Conservation (phyloP, 1,284 basidiomycete species). For the Athelia psychrophila region DNA sequence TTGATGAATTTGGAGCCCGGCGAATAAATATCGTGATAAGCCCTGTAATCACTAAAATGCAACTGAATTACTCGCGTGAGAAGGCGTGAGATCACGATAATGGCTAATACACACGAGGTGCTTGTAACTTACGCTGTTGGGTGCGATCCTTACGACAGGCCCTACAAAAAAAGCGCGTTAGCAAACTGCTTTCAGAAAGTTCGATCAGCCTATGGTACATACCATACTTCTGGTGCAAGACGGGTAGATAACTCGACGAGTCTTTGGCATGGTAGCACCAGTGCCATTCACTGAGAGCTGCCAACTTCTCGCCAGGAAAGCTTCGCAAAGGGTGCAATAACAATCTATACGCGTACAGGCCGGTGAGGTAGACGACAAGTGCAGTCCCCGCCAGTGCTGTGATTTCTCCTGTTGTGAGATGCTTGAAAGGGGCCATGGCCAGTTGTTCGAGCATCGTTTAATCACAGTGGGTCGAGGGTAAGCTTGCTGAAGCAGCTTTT, state of each 20-base stretch:
- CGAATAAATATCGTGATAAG: conserved; percentile 30
- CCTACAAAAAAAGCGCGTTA: conserved; percentile 9
- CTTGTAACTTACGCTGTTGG: conserved; percentile 13
- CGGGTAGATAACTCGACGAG: conserved; percentile 15
- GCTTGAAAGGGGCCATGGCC: too few species aligned
- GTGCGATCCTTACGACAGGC: conserved; percentile 20
- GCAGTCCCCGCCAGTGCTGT: not conserved
- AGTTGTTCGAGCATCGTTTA: too few species aligned
- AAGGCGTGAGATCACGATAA: too few species aligned
- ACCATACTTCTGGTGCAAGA: conserved; percentile 21
- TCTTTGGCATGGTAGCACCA: conserved; percentile 19
- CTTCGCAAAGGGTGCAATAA: conserved; percentile 18
- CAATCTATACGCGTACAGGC: conserved; percentile 7
- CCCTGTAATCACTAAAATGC: conserved; percentile 30
- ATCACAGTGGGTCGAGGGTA: too few species aligned
- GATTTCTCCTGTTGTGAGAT: too few species aligned
- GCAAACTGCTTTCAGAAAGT: not conserved
- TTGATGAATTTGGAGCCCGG: conserved; percentile 28
- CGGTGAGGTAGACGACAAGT: not conserved
- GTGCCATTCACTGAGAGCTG: conserved; percentile 18
- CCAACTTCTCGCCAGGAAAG: conserved; percentile 21
- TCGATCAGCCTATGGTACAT: not conserved
- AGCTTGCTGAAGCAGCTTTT: too few species aligned
- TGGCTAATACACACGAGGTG: too few species aligned
- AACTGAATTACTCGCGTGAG: conserved; percentile 26